A percentile compares a stretch with the other conserved stretches of the same genome.
These are phyloP conservation scores for Eimeria praecox DNA, from an alignment of 169 alveolate species.

Conservation along the genomic window DNA sequence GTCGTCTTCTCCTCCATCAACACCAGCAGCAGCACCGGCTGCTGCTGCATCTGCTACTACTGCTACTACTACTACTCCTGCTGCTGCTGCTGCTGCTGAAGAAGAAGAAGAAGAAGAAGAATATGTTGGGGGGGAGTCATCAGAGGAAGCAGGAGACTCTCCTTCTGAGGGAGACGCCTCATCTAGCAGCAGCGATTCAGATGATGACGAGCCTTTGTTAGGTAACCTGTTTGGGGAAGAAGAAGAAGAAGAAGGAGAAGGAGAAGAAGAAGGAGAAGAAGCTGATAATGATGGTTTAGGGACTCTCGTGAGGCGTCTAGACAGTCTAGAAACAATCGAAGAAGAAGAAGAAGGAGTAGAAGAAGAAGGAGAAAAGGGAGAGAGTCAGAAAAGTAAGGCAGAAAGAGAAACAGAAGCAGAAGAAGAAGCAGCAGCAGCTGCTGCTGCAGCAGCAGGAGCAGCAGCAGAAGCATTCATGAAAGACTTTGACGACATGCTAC, in stretches of 20 bases:
- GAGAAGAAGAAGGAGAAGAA: background rate
- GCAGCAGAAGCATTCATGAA: background rate
- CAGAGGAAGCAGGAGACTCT: background rate
- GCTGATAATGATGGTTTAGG: background rate
- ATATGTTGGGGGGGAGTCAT: too few relatives aligned
- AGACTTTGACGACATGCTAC: too few relatives aligned
- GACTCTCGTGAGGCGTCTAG: too few relatives aligned
- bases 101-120: background rate
- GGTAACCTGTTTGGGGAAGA: background rate
- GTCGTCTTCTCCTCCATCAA: too few relatives aligned
- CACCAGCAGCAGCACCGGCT: background rate
- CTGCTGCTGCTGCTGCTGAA: background rate
- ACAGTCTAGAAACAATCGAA: background rate
- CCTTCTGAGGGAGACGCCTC: too few relatives aligned
- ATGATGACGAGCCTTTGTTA: background rate
- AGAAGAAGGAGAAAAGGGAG: background rate
- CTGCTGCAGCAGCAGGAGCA: background rate
- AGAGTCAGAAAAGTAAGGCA: too few relatives aligned
- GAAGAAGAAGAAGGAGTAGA: background rate
- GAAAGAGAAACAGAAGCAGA: constrained; percentile 1
- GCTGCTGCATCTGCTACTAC: too few relatives aligned
- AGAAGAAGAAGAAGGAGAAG: background rate
- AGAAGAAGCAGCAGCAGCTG: constrained; percentile 9
- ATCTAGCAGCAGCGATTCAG: background rate
- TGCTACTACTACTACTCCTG: too few relatives aligned